Conservation (phyloP, 148 eudicot genomes). For the Beta vulgaris region DNA sequence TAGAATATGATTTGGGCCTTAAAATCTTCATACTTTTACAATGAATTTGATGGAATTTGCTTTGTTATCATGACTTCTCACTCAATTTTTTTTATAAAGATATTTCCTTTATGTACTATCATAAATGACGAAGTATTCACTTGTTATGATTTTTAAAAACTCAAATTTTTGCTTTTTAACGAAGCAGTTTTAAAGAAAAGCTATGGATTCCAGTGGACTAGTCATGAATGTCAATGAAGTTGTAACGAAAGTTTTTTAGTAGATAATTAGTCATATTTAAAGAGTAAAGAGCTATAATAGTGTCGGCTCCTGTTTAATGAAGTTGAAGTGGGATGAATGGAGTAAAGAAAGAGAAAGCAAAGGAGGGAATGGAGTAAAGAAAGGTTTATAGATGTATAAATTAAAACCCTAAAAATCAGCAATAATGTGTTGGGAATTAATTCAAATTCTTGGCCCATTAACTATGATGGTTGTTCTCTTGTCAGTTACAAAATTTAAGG, state of each 20-base stretch:
- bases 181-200: background rate
- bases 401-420: too few relatives aligned
- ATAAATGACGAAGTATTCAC: too few relatives aligned
- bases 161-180: constrained; percentile 5
- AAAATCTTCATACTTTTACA: background rate
- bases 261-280: constrained; percentile 32
- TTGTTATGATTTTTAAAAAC: too few relatives aligned
- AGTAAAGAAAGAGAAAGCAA: too few relatives aligned
- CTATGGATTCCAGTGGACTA: constrained; percentile 28
- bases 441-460: too few relatives aligned
- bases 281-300: constrained; percentile 28
- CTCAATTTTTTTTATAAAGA: constrained; percentile 1
- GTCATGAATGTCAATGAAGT: constrained; percentile 15
- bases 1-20: constrained; percentile 12
- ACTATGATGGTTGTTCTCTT: too few relatives aligned
- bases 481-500: too few relatives aligned
- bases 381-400: too few relatives aligned
- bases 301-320: too few relatives aligned
- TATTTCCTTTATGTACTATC: constrained; percentile 12
- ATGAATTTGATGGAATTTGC: constrained; percentile 10
- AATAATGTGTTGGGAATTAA: too few relatives aligned
- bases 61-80: background rate
- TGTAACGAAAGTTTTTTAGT: constrained; percentile 26
- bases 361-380: too few relatives aligned
- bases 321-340: too few relatives aligned